Base-by-base conservation (phyloP, 805 yeast genomes). In the Candida patagonica region DNA sequence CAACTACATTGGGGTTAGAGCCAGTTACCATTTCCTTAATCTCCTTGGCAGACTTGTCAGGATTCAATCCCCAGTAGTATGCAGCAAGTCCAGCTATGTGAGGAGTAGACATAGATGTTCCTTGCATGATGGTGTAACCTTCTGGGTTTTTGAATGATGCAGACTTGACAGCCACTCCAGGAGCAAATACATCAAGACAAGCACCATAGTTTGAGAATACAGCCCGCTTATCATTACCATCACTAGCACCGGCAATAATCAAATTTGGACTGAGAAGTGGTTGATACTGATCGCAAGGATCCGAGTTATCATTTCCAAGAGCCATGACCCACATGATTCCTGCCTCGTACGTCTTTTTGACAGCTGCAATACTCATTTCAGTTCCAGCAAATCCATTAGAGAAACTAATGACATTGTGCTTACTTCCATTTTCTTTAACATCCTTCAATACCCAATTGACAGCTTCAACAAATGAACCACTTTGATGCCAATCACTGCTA, bases 31-130 rank as follows among this genome's bases (percentile, higher is more conserved):
- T 37, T 9, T 35, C 26, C 24, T 42, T 24, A 26, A 51, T 37
- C 5, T 48, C 51, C 5, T 35, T 27, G 30, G 46, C 35, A 7
- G 45, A 34, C 27, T 45, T 38, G 29, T 73, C 80, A 50, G 95
- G 94, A 65, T 82, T 85, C 62, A 87, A 73, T 5, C 95, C 80
- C 59, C 88, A 68, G 66, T 76, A 89, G 71, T 89, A 89, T 6
- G 95, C 74, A 56, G 87, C 76, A 60, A 89, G 71, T 52, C 98
- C 98, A 44, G 87, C 80, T 51, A 88, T 88, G 57, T 87, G 96
- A 34, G 98, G 97, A 27, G 96, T 82, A 17, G 97, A 96, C 98
- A 89, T 89, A 12, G 97, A 89, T 8, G 96, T 89, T 65, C 98
- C 98, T 27, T 95, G 55, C 64, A 61, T 57, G 37, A 47, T 34